phyloP scores from a whole-genome alignment of 179 eudicot genomes.

The Corrigiola litoralis region DNA sequence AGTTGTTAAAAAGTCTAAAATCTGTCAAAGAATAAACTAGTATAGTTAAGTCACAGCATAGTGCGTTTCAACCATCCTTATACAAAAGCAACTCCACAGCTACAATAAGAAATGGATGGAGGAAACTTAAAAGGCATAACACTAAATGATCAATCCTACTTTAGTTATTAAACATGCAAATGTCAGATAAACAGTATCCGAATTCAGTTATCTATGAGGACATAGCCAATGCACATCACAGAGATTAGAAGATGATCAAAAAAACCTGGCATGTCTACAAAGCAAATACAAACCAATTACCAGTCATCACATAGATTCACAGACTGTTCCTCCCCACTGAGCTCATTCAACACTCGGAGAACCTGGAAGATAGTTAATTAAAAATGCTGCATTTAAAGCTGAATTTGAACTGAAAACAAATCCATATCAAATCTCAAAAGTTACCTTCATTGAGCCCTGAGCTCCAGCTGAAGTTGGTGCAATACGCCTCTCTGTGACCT shows the following conservation, averaged over 20 bases:
- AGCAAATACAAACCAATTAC: conserved; percentile 24
- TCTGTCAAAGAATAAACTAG: background rate
- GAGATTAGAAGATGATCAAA: background rate
- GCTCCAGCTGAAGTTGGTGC: conserved; percentile 37
- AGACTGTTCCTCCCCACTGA: conserved; percentile 68
- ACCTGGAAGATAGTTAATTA: conserved; percentile 38
- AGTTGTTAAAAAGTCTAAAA: background rate
- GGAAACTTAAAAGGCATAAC: background rate
- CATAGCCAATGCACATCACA: background rate
- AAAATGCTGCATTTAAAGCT: background rate
- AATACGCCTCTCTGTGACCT: conserved; percentile 81
- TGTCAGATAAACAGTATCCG: background rate
- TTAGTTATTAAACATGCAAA: background rate
- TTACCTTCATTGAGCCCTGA: conserved; percentile 62
- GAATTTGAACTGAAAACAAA: conserved; percentile 6
- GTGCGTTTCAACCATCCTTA: background rate
- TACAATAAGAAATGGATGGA: background rate
- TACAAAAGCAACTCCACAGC: background rate
- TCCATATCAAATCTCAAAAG: conserved; percentile 5
- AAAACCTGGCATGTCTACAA: background rate
- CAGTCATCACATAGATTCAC: conserved; percentile 86
- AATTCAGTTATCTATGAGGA: background rate
- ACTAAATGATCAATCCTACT: background rate
- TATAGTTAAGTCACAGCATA: no score
- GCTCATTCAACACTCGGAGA: conserved; percentile 80